These are phyloP conservation scores for Effrenium voratum DNA, from an alignment of 73 alveolate species.

Conservation along the genomic window DNA sequence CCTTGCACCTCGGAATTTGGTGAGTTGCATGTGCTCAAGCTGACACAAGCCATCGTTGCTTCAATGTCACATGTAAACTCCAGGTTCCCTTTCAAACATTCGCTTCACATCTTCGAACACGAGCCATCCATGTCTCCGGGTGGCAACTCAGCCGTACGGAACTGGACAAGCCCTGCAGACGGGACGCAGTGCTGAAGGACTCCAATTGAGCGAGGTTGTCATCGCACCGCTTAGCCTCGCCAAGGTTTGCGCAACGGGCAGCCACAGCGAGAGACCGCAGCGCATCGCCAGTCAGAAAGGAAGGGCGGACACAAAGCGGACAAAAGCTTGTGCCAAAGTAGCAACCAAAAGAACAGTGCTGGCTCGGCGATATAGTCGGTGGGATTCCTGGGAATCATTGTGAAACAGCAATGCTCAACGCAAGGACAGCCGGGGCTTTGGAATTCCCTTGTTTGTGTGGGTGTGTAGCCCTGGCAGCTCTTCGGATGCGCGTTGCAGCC, in stretches of 20 bases:
- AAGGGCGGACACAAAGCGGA: too few species aligned
- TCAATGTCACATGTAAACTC: too few species aligned
- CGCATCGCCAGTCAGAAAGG: too few species aligned
- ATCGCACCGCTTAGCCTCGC: slow-evolving; percentile 61
- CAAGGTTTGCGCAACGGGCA: background rate
- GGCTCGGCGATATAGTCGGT: background rate
- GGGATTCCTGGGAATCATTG: background rate
- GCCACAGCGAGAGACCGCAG: too few species aligned
- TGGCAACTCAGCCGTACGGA: too few species aligned
- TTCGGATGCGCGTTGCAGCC: too few species aligned
- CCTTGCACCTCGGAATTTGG: slow-evolving; percentile 42
- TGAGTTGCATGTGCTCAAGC: background rate
- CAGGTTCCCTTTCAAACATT: too few species aligned
- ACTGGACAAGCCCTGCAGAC: too few species aligned
- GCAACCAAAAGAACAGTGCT: background rate
- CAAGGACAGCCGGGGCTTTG: background rate
- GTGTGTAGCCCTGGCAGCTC: too few species aligned
- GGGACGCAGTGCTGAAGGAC: background rate
- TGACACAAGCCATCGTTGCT: background rate
- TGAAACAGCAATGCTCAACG: background rate
- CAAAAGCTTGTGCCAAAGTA: background rate
- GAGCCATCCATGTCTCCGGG: too few species aligned
- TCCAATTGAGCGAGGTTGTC: slow-evolving; percentile 29
- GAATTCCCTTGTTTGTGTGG: too few species aligned
- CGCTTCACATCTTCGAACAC: too few species aligned